Evolutionary conservation across 2,329 filamentous ascomycete genomes (phyloP).

Genomic region (Knoxdaviesia capensis): DNA sequence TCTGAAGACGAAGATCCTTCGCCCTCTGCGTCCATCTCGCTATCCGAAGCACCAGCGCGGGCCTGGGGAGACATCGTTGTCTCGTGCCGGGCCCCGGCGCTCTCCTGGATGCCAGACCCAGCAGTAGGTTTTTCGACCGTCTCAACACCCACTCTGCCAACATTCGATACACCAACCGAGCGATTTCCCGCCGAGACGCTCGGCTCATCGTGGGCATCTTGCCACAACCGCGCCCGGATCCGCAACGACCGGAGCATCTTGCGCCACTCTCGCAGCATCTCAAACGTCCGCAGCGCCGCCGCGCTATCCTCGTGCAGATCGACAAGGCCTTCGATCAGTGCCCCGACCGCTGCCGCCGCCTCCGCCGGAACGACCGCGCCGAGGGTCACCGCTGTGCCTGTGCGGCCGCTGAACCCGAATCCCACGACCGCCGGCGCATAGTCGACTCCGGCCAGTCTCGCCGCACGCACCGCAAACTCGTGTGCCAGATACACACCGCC

Average conservation of each 20-base stretch:
- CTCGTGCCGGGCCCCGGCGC: too few species aligned
- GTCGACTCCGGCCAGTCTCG: constrained; percentile 58
- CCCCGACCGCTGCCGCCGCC: constrained; percentile 49
- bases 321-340: constrained; percentile 46
- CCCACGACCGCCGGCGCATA: constrained; percentile 80
- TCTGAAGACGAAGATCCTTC: too few species aligned
- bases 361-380: constrained; percentile 61
- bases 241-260: constrained; percentile 60
- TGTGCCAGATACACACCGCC: constrained; percentile 56
- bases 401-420: constrained; percentile 69
- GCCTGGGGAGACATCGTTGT: too few species aligned
- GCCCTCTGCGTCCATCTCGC: too few species aligned
- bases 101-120: too few species aligned
- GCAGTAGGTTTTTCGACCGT: too few species aligned
- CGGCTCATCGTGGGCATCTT: constrained; percentile 6
- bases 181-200: too few species aligned
- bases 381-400: constrained; percentile 64
- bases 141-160: too few species aligned
- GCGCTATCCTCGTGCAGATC: constrained; percentile 45
- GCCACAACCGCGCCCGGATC: constrained; percentile 46
- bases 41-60: too few species aligned
- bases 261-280: constrained; percentile 44
- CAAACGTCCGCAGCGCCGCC: constrained; percentile 50
- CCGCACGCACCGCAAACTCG: constrained; percentile 46
- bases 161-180: too few species aligned